Evolutionary conservation across 495 filamentous ascomycete genomes (phyloP).

Genomic region (Podospora sp.): DNA sequence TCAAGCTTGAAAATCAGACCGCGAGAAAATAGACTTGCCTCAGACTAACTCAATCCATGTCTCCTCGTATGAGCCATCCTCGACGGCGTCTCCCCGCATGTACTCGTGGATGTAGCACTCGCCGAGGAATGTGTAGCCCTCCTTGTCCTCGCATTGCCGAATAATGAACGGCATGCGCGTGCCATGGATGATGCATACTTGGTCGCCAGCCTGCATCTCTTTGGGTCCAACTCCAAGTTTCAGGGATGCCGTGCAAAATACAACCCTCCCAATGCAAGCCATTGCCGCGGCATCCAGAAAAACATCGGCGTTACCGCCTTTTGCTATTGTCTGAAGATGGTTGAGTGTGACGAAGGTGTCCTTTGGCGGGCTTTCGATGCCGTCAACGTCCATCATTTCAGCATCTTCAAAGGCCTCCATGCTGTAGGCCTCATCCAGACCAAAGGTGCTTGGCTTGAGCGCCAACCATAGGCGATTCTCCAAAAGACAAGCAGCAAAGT

Average conservation of each 20-base stretch:
- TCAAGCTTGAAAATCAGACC: not conserved
- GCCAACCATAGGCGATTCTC: not conserved
- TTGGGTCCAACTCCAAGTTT: not conserved
- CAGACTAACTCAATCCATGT: not conserved
- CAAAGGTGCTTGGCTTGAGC: not conserved
- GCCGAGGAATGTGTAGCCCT: constrained; percentile 9
- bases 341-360: not conserved
- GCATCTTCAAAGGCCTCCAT: not conserved
- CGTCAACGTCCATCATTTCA: not conserved
- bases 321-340: not conserved
- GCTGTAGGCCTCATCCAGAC: not conserved
- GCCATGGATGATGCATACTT: constrained; percentile 3
- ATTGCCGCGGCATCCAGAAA: not conserved
- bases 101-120: constrained; percentile 18
- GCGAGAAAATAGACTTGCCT: not conserved
- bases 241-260: too few species aligned
- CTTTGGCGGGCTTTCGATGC: not conserved
- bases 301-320: constrained; percentile 1
- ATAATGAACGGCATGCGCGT: constrained; percentile 9
- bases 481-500: not conserved
- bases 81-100: constrained; percentile 4
- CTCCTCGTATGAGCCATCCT: not conserved
- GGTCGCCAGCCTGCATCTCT: not conserved
- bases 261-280: not conserved
- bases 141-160: not conserved